Evolutionary conservation across 192 early-diverging fungal species (phyloP), one percentile per base, ranked within the genome.

Genomic region (Anaeromyces robustus): DNA sequence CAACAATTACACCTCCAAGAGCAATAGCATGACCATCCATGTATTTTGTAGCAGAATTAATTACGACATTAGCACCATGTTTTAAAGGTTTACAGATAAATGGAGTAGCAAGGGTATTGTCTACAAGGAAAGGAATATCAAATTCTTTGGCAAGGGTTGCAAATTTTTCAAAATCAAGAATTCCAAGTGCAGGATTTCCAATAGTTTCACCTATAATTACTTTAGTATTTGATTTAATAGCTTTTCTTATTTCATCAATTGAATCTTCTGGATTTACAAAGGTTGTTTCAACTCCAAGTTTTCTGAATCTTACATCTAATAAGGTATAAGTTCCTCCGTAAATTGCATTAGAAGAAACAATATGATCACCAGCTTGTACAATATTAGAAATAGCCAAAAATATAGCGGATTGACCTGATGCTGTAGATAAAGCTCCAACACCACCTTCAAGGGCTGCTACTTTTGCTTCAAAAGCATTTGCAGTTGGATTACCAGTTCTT

Each of bases 101-200:
- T 37, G 79, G 79, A n/a, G 79, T 30, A 7, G 79, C 79, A 18
- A 80, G 79, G 29, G 79, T 80, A 77, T 80, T 80, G 29, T 80
- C 79, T 28, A 80, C 79, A 32, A 80, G 17, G 39, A 80, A 77
- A 30, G 31, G 29, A 32, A 80, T 78, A 39, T 77, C 79, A 80
- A 80, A 80, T 30, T 41, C 37, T 18, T 80, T 30, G 2, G 79
- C 79, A 18, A 80, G 30, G 11, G 30, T 29, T 26, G 78, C 30
- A 30, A 78, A 32, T 34, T 78, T 78, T 19, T 30, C 78, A 19
- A 78, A 34, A 34, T 80, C 79, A 39, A 32, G 30, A 77, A 80
- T 77, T 17, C 30, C 29, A 26, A 39, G 39, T 26, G 39, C 79
- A 4, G 79, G 79, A 32, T 80, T 80, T 17, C 39, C 79, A 30